A percentile compares a stretch with the other conserved stretches of the same genome.
phyloP scores from a whole-genome alignment of 805 yeast species.

The Wickerhamiella bombiphila region DNA sequence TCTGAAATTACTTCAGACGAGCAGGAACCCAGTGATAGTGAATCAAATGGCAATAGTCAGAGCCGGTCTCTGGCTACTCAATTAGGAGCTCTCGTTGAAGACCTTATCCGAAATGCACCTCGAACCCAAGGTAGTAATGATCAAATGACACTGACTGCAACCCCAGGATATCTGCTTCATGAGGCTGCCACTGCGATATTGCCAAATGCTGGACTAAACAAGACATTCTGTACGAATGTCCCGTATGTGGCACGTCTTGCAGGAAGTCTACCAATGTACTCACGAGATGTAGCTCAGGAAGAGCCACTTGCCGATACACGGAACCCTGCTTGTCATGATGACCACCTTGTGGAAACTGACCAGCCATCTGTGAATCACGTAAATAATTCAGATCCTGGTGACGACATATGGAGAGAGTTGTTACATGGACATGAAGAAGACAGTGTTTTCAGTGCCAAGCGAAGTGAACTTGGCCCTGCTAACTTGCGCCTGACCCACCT shows the following conservation, averaged over 20 bases:
- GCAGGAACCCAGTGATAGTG: no score
- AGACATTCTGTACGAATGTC: constrained; percentile 19
- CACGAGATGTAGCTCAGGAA: constrained; percentile 15
- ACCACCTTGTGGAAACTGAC: no score
- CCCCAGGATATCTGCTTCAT: constrained; percentile 22
- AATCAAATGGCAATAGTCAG: no score
- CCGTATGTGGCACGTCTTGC: constrained; percentile 18
- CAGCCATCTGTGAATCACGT: not conserved
- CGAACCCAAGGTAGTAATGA: constrained; percentile 3
- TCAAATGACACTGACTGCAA: constrained; percentile 19
- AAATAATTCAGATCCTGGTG: not conserved
- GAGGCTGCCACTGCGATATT: not conserved
- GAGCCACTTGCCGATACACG: not conserved
- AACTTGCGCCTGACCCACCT: constrained; percentile 30
- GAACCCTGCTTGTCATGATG: no score
- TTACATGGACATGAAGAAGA: constrained; percentile 3
- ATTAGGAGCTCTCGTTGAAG: not conserved
- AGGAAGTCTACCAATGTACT: constrained; percentile 15
- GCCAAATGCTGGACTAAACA: constrained; percentile 12
- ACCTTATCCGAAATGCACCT: not conserved
- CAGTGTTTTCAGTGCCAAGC: constrained; percentile 4
- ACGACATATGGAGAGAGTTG: constrained; percentile 10
- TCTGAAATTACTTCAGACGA: not conserved
- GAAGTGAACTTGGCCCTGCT: constrained; percentile 13
- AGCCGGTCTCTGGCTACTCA: not conserved